phyloP scores from a whole-genome alignment of 2,329 filamentous ascomycete genomes.

The Zalaria obscura region DNA sequence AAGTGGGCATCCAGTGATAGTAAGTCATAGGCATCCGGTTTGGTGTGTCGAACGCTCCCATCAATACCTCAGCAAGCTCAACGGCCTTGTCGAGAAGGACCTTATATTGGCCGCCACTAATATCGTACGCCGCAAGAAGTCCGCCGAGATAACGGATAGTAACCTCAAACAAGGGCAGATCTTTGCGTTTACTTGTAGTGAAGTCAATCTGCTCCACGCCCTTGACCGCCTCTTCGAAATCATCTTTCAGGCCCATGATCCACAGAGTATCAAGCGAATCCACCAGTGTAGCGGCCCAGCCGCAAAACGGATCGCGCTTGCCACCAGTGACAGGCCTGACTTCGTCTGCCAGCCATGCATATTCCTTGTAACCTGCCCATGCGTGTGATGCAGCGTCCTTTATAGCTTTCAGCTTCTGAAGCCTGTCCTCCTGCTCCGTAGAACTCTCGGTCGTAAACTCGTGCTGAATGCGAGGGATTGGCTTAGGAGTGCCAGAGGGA shows the following conservation, averaged over 20 bases:
- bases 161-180: conserved; percentile 87
- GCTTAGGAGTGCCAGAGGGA: conserved; percentile 54
- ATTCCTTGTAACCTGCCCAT: conserved; percentile 68
- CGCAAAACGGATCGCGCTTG: conserved; percentile 71
- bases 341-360: conserved; percentile 81
- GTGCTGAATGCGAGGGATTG: conserved; percentile 65
- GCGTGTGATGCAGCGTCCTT: conserved; percentile 61
- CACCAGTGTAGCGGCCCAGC: conserved; percentile 79
- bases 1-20: conserved; percentile 61
- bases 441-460: conserved; percentile 52
- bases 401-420: conserved; percentile 50
- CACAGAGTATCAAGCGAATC: conserved; percentile 73
- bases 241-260: conserved; percentile 68
- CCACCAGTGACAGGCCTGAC: conserved; percentile 55
- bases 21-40: conserved; percentile 82
- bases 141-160: conserved; percentile 86
- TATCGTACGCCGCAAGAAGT: conserved; percentile 71
- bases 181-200: conserved; percentile 48
- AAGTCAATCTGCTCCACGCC: conserved; percentile 68
- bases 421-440: conserved; percentile 44
- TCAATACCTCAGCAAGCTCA: conserved; percentile 66
- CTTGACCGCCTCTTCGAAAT: conserved; percentile 65
- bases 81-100: conserved; percentile 64
- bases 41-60: conserved; percentile 77
- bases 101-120: conserved; percentile 56